Base-by-base conservation (phyloP, 2,329 filamentous ascomycete genomes). In the Endocalyx cinctus region DNA sequence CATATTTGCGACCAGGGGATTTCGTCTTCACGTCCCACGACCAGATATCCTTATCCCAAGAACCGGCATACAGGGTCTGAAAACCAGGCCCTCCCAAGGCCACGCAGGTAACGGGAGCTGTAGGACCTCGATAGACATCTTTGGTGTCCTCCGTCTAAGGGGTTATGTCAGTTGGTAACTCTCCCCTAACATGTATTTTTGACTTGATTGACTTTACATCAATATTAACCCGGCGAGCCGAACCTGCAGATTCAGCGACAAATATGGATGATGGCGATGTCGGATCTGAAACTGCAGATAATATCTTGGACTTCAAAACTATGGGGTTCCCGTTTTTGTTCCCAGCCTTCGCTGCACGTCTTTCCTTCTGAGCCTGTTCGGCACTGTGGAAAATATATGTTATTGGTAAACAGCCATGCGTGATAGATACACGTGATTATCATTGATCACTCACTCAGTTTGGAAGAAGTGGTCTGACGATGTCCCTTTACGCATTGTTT, bases 21-120 rank as follows among this genome's bases (percentile, higher is more conserved):
- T 67, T 69, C 4, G 77, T 77, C 13, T 70, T 64, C 19, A 82
- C 64, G 49, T 85, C 72, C 84, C 87, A 96, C 19, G 83, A 84
- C 81, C 88, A 95, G 37, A 97, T 74, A 14, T 78, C 74, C 64
- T 94, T 95, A 63, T 98, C 90, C 92, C 92, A 98, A 38, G 82
- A 92, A 20, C 89, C 90, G 16, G 87, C 87, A 58, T 87, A 96
- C 10, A 96, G 55, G 2, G 72, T 83, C 31, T 58, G 61, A 39
- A 67, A 69, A 17, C 64, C 64, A 4, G 66, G 57, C 11, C 78
- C 73, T 27, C 76, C 80, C 22, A 87, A 67, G 12, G 84, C 78
- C 17, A 94, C 62, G 46, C 83, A 85, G 8, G 87, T 90, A 8
- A 95, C 69, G 2, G 92, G 92, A 4, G 87, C 83, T 28, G 73